phyloP scores from a whole-genome alignment of 441 rosid species.

The Pelargonium cotyledonis region DNA sequence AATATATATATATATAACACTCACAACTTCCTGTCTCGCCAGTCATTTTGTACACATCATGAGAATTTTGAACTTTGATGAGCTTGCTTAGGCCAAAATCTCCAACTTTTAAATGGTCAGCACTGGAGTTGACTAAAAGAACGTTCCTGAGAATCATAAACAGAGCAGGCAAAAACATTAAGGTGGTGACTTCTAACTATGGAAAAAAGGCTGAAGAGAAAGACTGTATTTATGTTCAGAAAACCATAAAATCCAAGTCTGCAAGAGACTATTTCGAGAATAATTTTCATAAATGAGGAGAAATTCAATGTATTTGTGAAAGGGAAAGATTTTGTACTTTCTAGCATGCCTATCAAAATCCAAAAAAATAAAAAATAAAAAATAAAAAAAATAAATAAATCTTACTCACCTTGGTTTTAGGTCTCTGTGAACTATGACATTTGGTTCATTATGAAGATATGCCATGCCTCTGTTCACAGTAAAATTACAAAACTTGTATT shows the following conservation, averaged over 20 bases:
- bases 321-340: too few relatives aligned
- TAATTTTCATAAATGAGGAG: not conserved
- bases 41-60: constrained; percentile 97
- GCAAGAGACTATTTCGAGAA: not conserved
- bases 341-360: too few relatives aligned
- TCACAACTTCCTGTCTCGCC: constrained; percentile 99
- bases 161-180: constrained; percentile 13
- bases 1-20: constrained; percentile 30
- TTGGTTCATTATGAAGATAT: constrained; percentile 95
- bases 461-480: constrained; percentile 80
- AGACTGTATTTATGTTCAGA: not conserved
- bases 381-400: not conserved
- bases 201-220: not conserved
- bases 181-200: not conserved
- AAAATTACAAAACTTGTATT: constrained; percentile 19
- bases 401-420: constrained; percentile 79
- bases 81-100: constrained; percentile 98
- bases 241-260: not conserved
- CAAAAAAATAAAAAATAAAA: too few relatives aligned
- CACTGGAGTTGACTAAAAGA: constrained; percentile 87
- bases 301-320: not conserved
- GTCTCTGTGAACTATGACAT: constrained; percentile 90
- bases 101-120: constrained; percentile 97
- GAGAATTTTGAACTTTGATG: constrained; percentile 92
- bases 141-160: constrained; percentile 58